Base-by-base conservation (phyloP, 2,329 filamentous ascomycete species). In the Sporothrix schenckii region DNA sequence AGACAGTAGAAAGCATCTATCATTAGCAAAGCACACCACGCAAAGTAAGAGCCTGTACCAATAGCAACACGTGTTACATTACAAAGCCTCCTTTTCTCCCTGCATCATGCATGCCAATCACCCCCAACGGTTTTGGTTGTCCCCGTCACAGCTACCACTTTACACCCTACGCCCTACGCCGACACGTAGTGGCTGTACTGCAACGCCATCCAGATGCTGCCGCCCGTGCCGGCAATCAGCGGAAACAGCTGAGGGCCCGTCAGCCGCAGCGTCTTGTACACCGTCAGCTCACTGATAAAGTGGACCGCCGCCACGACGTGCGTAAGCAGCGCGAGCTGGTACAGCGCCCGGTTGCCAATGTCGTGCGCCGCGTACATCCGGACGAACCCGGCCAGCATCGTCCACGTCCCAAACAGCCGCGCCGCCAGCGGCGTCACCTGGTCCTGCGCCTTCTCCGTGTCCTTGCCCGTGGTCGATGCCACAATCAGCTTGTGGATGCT, bases 381-480 rank as follows among this genome's bases (percentile, higher is more conserved):
- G 58, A 97, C 86, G 66, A 97, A 82, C 71, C 89, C 87, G 6
- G 91, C 90, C 71, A 97, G 84, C 71, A 94, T 85, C 0, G 94
- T 96, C 90, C 93, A 97, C 41, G 92, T 95, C 69, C 91, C 93
- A 79, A 97, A 97, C 24, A 92, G 89, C 73, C 92, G 89, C 34
- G 89, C 89, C 13, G 89, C 90, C 41, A 97, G 87, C 5, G 91
- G 88, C 6, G 92, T 94, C 70, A 92, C 87, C 79, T 89, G 87
- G 76, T 88, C 86, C 70, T 80, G 76, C 58, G 80, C 83, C 76
- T 82, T 83, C 68, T 77, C 79, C 70, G 82, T 78, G 66, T 82
- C 81, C 69, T 83, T 80, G 79, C 85, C 71, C 34, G 80, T 79
- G 54, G 81, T 75, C 66, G 80, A 79, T 1, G 80, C 80, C 6